phyloP scores from a whole-genome alignment of 2,329 filamentous ascomycete genomes.

The Blastomyces parvus region DNA sequence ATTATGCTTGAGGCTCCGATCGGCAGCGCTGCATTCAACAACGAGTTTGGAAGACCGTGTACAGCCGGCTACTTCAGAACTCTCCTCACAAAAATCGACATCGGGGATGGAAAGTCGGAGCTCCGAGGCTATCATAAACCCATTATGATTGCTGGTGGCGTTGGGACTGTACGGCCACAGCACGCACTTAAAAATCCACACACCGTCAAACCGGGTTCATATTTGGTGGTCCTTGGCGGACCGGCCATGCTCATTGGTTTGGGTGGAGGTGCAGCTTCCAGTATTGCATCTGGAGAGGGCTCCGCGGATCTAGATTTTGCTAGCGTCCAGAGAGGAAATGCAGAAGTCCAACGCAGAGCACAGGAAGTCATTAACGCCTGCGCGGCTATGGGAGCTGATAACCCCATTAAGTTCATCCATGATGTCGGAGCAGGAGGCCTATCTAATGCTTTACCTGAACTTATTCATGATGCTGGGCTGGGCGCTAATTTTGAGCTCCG shows the following conservation, averaged over 20 bases:
- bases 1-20: slow-evolving; percentile 98
- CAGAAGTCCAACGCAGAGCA: slow-evolving; percentile 87
- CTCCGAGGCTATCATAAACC: slow-evolving; percentile 94
- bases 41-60: slow-evolving; percentile 88
- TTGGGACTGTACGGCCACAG: slow-evolving; percentile 83
- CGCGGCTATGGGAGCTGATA: slow-evolving; percentile 69
- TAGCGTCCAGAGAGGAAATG: slow-evolving; percentile 93
- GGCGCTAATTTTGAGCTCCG: slow-evolving; percentile 91
- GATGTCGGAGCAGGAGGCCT: slow-evolving; percentile 91
- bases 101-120: slow-evolving; percentile 55
- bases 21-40: slow-evolving; percentile 91
- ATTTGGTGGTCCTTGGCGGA: slow-evolving; percentile 85
- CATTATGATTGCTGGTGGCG: slow-evolving; percentile 94
- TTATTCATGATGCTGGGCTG: slow-evolving; percentile 83
- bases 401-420: slow-evolving; percentile 93
- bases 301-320: slow-evolving; percentile 92
- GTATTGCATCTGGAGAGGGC: slow-evolving; percentile 75
- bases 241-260: slow-evolving; percentile 97
- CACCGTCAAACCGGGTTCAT: slow-evolving; percentile 75
- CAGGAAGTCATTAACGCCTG: slow-evolving; percentile 98
- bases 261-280: slow-evolving; percentile 89
- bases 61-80: slow-evolving; percentile 88
- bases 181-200: slow-evolving; percentile 77
- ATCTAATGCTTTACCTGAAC: slow-evolving; percentile 73
- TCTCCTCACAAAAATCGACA: slow-evolving; percentile 59